A percentile compares a stretch with the other conserved stretches of the same genome.
phyloP scores from a whole-genome alignment of 2,329 filamentous ascomycete species.

The Ceratocystis cacaofunesta region DNA sequence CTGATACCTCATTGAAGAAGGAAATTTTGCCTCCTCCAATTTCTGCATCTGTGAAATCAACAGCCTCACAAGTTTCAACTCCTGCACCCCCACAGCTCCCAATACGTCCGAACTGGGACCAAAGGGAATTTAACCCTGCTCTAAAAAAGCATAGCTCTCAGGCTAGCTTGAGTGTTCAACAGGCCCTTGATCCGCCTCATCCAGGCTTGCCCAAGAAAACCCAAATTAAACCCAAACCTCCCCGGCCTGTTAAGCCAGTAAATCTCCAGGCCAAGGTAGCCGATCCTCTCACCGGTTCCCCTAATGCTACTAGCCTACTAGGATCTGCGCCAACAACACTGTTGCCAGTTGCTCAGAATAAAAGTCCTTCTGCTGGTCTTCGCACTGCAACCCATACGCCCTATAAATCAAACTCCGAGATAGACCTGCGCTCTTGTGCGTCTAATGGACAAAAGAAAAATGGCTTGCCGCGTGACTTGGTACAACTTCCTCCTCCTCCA shows the following conservation, averaged over 20 bases:
- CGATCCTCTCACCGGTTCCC: conserved; percentile 20
- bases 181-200: no score
- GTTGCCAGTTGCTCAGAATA: no score
- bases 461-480: no score
- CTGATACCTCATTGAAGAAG: background rate
- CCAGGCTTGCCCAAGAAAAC: no score
- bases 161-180: no score
- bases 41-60: background rate
- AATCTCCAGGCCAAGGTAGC: conserved; percentile 30
- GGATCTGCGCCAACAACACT: background rate
- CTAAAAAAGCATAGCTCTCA: no score
- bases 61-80: background rate
- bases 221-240: conserved; percentile 30
- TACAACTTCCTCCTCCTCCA: conserved; percentile 20
- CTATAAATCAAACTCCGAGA: no score
- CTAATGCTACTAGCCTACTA: background rate
- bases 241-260: conserved; percentile 42
- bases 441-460: no score
- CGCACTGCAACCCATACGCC: no score
- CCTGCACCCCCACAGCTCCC: conserved; percentile 25
- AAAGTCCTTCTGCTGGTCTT: conserved; percentile 7
- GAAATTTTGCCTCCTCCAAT: conserved; percentile 6
- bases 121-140: no score
- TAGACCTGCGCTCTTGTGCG: no score
- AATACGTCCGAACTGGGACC: conserved; percentile 24